phyloP scores from a whole-genome alignment of 2,329 filamentous ascomycete species.

The Ophiostoma montium region DNA sequence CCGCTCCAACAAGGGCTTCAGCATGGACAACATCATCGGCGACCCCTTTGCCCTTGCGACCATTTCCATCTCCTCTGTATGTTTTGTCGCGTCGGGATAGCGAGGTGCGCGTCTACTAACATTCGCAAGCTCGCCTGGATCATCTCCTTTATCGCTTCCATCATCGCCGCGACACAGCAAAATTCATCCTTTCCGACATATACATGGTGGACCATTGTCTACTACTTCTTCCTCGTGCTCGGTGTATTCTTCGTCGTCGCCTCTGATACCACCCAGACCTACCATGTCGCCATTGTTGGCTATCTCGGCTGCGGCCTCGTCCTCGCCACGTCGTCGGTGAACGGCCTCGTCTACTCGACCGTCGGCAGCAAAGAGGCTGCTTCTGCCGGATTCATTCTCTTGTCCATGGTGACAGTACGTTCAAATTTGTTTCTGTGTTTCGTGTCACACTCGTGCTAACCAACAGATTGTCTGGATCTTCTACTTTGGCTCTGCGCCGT shows the following conservation, averaged over 20 bases:
- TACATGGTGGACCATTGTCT: conserved; percentile 83
- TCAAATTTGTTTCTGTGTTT: conserved; percentile 1
- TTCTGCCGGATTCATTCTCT: conserved; percentile 81
- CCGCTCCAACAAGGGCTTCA: conserved; percentile 46
- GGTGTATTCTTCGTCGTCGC: conserved; percentile 73
- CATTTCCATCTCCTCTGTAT: conserved; percentile 76
- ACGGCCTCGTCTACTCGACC: conserved; percentile 67
- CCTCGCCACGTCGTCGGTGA: conserved; percentile 73
- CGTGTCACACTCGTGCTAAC: background rate
- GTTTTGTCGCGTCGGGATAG: background rate
- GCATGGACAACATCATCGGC: conserved; percentile 78
- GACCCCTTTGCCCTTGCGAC: conserved; percentile 94
- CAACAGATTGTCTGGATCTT: conserved; percentile 90
- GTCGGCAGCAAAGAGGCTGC: conserved; percentile 67
- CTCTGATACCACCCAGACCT: conserved; percentile 71
- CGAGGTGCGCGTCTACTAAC: background rate
- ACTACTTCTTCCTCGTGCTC: conserved; percentile 68
- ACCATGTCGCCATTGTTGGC: conserved; percentile 81
- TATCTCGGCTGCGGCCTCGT: conserved; percentile 76
- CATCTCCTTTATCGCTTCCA: conserved; percentile 76
- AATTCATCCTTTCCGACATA: conserved; percentile 59
- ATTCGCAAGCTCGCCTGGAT: conserved; percentile 71
- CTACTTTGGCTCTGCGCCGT: conserved; percentile 90
- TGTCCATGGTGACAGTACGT: conserved; percentile 82
- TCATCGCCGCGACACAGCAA: conserved; percentile 50